A percentile compares a stretch with the other conserved stretches of the same genome.
phyloP scores from a whole-genome alignment of 331 rosid species.

The Erythrophleum ivorense region DNA sequence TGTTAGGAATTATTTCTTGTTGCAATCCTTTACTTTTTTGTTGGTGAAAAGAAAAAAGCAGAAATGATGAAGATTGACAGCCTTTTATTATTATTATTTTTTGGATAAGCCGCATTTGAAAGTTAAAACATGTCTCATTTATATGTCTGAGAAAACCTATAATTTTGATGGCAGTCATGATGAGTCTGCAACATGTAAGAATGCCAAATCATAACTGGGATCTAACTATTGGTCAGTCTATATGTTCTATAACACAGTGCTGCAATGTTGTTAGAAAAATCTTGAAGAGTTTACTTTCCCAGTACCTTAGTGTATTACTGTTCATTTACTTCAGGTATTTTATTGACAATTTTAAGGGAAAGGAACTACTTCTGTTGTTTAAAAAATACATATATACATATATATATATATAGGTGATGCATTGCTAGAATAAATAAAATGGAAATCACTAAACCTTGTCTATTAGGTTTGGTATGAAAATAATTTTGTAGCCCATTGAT shows the following conservation, averaged over 20 bases:
- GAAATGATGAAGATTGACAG: conserved; percentile 5
- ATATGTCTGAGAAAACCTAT: conserved; percentile 6
- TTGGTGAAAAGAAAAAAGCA: neutral
- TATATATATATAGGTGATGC: neutral
- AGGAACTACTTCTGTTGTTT: too few relatives aligned
- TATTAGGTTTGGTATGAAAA: neutral
- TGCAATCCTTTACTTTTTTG: neutral
- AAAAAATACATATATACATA: too few relatives aligned
- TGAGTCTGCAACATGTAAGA: neutral
- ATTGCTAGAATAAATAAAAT: neutral
- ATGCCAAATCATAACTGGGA: conserved; percentile 26
- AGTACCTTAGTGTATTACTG: neutral
- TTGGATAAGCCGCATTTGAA: conserved; percentile 22
- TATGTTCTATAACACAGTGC: neutral
- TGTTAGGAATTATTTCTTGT: neutral
- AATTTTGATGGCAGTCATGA: conserved; percentile 1
- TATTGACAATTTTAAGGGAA: too few relatives aligned
- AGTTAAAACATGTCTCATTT: neutral
- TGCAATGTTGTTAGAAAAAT: neutral
- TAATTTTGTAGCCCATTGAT: neutral
- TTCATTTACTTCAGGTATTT: neutral
- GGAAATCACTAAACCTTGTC: neutral
- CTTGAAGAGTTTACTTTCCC: neutral
- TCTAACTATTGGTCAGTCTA: neutral
- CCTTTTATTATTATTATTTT: neutral